Percentiles rank a stretch among this genome's conserved stretches.
Conservation (phyloP, 2,329 filamentous ascomycete species). For the Zasmidium cellare region DNA sequence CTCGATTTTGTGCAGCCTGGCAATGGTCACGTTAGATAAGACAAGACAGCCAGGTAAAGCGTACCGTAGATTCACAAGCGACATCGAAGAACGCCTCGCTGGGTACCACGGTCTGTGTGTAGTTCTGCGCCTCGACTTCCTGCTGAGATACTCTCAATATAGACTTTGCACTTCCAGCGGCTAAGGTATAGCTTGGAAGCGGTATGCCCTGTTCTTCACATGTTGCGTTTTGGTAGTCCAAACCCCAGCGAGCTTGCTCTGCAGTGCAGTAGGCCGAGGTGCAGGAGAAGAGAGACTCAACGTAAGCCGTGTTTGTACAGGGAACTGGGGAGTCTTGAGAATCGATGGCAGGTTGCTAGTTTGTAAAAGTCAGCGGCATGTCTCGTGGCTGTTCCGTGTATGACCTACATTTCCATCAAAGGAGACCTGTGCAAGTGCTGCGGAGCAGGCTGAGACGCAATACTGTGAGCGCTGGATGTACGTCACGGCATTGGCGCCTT, state of each 20-base stretch:
- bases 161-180: not conserved
- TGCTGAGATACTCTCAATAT: not conserved
- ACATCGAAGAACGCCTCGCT: not conserved
- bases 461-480: not conserved
- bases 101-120: not conserved
- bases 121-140: not conserved
- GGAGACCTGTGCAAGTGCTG: not conserved
- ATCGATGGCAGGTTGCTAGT: not conserved
- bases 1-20: not conserved
- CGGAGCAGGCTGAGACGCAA: not conserved
- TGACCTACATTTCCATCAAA: constrained; percentile 1
- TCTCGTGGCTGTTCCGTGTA: too few relatives aligned
- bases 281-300: constrained; percentile 2
- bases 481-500: not conserved
- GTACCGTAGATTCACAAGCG: not conserved
- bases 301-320: not conserved
- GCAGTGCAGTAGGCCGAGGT: not conserved
- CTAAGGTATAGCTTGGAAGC: not conserved
- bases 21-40: not conserved
- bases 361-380: too few relatives aligned
- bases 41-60: not conserved
- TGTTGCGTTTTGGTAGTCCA: not conserved
- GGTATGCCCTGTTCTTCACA: not conserved
- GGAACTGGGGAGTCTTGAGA: not conserved
- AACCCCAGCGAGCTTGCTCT: not conserved